Base-by-base conservation (phyloP, 805 yeast species). In the Saccharomycopsis capsularis region DNA sequence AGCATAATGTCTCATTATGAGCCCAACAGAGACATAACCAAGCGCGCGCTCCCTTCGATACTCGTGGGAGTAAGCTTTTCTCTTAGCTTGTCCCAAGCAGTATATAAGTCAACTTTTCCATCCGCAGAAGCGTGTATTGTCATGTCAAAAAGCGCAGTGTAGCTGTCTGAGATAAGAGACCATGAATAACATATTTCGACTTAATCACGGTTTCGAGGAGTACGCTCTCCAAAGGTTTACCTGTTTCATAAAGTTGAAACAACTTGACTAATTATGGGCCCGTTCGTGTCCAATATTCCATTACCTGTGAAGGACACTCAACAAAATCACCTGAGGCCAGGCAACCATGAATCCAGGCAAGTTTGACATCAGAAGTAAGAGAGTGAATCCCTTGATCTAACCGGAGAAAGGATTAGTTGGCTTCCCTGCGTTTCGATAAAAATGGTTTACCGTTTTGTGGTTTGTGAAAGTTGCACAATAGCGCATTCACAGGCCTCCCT, bases 231-330 rank as follows among this genome's bases (percentile, higher is more conserved):
- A 87, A 73, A 35, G 73, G 67, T 59, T 75, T 76, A 24, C 78
- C 77, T 2, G 81, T 70, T 46, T 73, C 68, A 62, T 82, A 85
- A 63, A 87, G 95, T 16, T 75, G 69, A 0, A 91, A 81, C 47
- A 87, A 65, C 9, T 61, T 59, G 56, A 69, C 73, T 55, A 87
- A 68, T 63, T 79, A 81, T 34, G 71, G 67, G 47, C 71, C 72
- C 47, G 80, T 75, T 95, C 95, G 86, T 35, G 88, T 81, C 87
- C 91, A 87, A 63, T 78, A 84, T 64, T 87, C 95, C 57, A 86
- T 69, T 80, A 87, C 77, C 67, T 87, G 95, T 1, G 95, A 85
- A 21, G 95, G 95, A 52, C 90, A 85, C 64, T 86, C 95, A 42
- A 87, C 95, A 65, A 87, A 86, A 66, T 87, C 95, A 74, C 93